Percentiles rank a stretch among this genome's conserved stretches.
Conservation (phyloP, 1,284 basidiomycete species). For the Ustilago loliicola region DNA sequence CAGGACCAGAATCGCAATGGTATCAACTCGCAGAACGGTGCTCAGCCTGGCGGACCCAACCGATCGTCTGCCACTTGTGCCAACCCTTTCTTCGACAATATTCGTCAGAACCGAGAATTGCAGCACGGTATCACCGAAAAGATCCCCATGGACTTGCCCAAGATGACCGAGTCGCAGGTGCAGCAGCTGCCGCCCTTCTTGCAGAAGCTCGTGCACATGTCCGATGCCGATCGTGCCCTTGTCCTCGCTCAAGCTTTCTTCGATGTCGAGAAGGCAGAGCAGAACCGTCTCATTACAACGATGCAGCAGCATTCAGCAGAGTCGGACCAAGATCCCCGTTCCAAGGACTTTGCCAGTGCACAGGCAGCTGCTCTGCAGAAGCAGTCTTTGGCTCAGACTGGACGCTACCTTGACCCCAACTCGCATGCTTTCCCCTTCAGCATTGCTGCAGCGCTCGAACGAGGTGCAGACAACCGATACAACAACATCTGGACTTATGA, state of each 20-base stretch:
- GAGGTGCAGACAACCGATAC: constrained; percentile 86
- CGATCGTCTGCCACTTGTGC: constrained; percentile 40
- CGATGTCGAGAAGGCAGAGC: constrained; percentile 89
- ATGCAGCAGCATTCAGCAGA: constrained; percentile 87
- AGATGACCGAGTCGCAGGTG: constrained; percentile 38
- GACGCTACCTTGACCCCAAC: constrained; percentile 15
- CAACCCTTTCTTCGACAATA: constrained; percentile 80
- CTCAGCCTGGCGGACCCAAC: constrained; percentile 8
- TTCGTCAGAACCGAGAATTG: constrained; percentile 93
- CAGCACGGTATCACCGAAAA: constrained; percentile 78
- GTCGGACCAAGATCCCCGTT: constrained; percentile 50
- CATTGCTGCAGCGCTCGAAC: constrained; percentile 94
- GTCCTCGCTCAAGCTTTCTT: constrained; percentile 91
- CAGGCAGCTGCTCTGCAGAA: constrained; percentile 32
- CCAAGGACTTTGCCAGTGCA: constrained; percentile 42
- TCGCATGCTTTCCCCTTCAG: constrained; percentile 79
- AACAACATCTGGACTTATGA: constrained; percentile 98
- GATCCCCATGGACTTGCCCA: constrained; percentile 62
- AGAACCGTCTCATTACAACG: constrained; percentile 86
- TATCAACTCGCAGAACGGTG: neutral
- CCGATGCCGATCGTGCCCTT: constrained; percentile 78
- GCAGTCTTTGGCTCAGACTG: constrained; percentile 18
- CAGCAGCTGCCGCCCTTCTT: constrained; percentile 83
- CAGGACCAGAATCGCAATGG: constrained; percentile 13
- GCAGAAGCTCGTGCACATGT: constrained; percentile 76